phyloP scores from a whole-genome alignment of 352 stramenopile genomes.

The Pythium brachiatum region DNA sequence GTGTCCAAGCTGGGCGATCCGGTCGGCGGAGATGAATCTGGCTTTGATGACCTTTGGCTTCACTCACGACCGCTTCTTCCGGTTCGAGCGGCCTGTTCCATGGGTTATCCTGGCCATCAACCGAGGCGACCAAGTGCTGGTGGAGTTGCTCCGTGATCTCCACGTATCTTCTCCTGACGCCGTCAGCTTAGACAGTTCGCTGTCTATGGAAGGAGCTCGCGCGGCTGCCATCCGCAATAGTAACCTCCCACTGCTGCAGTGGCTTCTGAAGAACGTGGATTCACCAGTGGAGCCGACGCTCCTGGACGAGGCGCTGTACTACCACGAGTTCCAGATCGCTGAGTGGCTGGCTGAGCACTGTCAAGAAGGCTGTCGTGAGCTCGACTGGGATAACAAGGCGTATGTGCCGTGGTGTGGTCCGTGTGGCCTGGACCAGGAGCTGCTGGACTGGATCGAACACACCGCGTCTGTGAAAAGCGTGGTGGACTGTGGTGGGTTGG shows the following conservation, averaged over 20 bases:
- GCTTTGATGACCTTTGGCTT: too few relatives aligned
- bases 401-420: background rate
- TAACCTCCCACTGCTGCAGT: conserved; percentile 1
- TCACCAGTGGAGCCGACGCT: background rate
- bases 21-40: too few relatives aligned
- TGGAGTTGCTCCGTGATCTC: background rate
- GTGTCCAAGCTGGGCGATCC: background rate
- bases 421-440: background rate
- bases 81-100: background rate
- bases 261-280: background rate
- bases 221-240: background rate
- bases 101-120: background rate
- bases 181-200: background rate
- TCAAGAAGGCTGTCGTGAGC: conserved; percentile 1
- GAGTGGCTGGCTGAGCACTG: background rate
- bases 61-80: background rate
- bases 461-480: background rate
- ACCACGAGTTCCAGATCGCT: conserved; percentile 7
- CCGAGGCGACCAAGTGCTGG: background rate
- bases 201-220: background rate
- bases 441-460: conserved; percentile 2
- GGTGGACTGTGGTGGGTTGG: background rate
- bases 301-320: conserved; percentile 3
- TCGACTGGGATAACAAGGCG: background rate
- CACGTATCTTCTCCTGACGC: background rate